Conservation (phyloP, 352 stramenopile genomes). For the Ophiocytium majus region DNA sequence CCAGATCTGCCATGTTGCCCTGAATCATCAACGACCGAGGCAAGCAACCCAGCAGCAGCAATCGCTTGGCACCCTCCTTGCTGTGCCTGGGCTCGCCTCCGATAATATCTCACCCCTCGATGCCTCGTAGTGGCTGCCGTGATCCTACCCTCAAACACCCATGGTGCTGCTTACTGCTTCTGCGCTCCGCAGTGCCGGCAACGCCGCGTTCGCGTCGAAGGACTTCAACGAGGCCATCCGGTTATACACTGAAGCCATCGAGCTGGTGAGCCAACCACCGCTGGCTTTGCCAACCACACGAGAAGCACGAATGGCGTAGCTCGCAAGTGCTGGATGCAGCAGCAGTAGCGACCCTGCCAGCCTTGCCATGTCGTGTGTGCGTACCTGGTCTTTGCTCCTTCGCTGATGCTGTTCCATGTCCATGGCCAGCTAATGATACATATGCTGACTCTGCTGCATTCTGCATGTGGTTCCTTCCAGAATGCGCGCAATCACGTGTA, state of each 20-base stretch:
- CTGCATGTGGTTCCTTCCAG: neutral
- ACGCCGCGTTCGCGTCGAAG: constrained; percentile 46
- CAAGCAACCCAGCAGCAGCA: no score
- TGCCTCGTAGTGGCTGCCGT: neutral
- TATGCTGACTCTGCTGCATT: neutral
- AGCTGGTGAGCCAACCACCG: neutral
- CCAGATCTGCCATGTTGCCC: neutral
- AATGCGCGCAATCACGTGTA: constrained; percentile 80
- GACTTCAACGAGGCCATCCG: constrained; percentile 48
- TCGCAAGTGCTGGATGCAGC: no score
- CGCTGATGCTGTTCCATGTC: neutral
- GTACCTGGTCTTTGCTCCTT: constrained; percentile 2
- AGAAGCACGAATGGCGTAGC: no score
- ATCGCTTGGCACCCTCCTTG: no score
- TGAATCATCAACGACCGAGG: neutral
- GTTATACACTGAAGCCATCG: constrained; percentile 46
- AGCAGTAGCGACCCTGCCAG: no score
- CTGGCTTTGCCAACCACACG: neutral
- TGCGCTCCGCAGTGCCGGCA: constrained; percentile 32
- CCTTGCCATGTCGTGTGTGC: no score
- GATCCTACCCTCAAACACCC: neutral
- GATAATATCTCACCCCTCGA: no score
- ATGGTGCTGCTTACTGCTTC: neutral
- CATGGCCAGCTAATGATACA: neutral
- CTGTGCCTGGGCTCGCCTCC: no score